These are phyloP conservation scores for Xanthoconium purpureum DNA, from an alignment of 768 basidiomycete species.

Conservation along the genomic window DNA sequence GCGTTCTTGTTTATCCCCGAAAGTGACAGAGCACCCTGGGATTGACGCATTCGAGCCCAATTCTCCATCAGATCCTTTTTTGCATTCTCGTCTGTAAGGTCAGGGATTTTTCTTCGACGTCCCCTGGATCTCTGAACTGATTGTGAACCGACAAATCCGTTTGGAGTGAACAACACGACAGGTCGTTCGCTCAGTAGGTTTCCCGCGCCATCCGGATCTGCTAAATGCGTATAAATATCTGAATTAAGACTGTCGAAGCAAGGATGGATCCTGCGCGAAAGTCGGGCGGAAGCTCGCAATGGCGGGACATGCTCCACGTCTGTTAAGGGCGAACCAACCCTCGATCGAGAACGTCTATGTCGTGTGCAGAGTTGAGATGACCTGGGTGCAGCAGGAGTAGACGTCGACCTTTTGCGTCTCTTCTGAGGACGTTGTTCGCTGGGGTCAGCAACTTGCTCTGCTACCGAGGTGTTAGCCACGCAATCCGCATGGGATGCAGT, in stretches of 20 bases:
- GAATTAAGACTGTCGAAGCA: conserved; percentile 11
- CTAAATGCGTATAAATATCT: conserved; percentile 31
- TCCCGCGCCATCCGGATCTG: conserved; percentile 16
- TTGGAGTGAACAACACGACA: not conserved
- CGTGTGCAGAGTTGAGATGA: conserved; percentile 10
- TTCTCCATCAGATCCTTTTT: conserved; percentile 29
- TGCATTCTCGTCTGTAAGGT: conserved; percentile 19
- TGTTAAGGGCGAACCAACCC: conserved; percentile 13
- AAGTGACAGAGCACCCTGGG: conserved; percentile 22
- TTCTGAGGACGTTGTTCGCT: conserved; percentile 17
- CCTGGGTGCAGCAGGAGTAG: conserved; percentile 14
- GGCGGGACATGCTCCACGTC: conserved; percentile 3
- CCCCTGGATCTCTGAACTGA: conserved; percentile 12
- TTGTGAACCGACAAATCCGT: not conserved
- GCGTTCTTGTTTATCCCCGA: conserved; percentile 6
- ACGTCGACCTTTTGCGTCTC: conserved; percentile 19
- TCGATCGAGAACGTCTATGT: conserved; percentile 17
- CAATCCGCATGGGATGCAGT: not conserved
- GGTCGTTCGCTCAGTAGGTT: conserved; percentile 9
- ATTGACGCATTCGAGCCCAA: conserved; percentile 32
- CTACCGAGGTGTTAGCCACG: not conserved
- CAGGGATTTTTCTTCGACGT: conserved; percentile 11
- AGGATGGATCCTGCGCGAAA: conserved; percentile 18
- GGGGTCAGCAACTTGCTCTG: not conserved
- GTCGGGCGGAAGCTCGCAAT: conserved; percentile 21